Base-by-base conservation (phyloP, 2,329 filamentous ascomycete species). In the Cryphonectria japonica region DNA sequence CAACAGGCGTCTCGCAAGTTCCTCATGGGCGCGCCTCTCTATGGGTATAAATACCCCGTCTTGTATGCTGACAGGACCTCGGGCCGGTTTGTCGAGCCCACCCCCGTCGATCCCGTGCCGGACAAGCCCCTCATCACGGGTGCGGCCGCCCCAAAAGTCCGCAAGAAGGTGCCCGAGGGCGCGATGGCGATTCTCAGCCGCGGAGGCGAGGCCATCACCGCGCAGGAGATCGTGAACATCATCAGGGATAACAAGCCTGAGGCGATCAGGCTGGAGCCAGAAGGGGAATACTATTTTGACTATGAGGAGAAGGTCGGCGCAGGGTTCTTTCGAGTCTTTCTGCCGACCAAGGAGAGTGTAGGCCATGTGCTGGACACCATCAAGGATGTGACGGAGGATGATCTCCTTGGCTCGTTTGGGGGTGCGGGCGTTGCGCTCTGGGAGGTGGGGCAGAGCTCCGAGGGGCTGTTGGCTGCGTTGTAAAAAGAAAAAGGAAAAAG, bases 1-100 rank as follows among this genome's bases (percentile, higher is more conserved):
- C 66, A 65, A 16, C 61, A 66, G 69, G 66, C 66, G 9, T 64
- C 69, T 1, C 66, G 71, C n/a, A 74, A 72, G 43, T 71, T 76
- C 22, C 75, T 76, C 34, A 71, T 74, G 69, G 75, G 75, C 1
- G 59, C 72, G 11, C 75, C 75, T 1, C 69, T 75, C 1, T 76
- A 76, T 34, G 74, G 75, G n/a, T 76, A 76, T 67, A 75, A 62
- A 19, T 76, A 75, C 37, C 75, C 75, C 1, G 68, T 75, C 14
- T 6, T 72, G 4, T 72, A 66, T 11, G 68, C 65, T 13, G 66
- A 72, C 66, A 68, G 54, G 62, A 37, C 5, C 29, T 63, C 61
- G 57, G 71, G 69, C 19, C 32, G 68, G 32, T 34, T 72, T 39
- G 64, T 68, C n/a, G 57, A 71, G 29, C 71, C 66, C 9, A 68